Evolutionary conservation across 345 rosid species (phyloP).

Genomic region (Psidium guajava): DNA sequence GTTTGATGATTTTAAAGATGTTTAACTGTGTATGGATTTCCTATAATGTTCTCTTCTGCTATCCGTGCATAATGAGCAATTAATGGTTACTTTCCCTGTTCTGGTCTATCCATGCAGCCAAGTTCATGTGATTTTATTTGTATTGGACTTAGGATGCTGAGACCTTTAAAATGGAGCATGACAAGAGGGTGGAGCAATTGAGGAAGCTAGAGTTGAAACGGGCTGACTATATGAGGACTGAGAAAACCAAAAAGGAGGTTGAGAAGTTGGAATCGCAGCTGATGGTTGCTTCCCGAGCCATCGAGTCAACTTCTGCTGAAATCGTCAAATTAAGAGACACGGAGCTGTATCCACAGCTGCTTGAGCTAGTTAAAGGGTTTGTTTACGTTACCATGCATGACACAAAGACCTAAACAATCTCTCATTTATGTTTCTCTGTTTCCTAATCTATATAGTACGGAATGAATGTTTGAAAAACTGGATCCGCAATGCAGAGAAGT

Average conservation of each 20-base stretch:
- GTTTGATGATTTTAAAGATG: neutral
- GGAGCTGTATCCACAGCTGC: slow-evolving; percentile 79
- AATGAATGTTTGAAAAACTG: neutral
- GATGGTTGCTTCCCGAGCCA: slow-evolving; percentile 74
- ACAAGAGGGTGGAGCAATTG: slow-evolving; percentile 61
- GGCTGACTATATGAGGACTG: slow-evolving; percentile 68
- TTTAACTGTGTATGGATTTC: neutral
- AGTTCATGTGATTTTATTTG: neutral
- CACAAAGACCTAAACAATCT: neutral
- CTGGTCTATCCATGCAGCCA: neutral
- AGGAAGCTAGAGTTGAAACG: slow-evolving; percentile 86
- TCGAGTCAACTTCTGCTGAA: slow-evolving; percentile 68
- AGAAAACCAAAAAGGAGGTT: slow-evolving; percentile 69
- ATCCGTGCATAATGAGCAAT: neutral
- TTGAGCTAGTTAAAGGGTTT: slow-evolving; percentile 83
- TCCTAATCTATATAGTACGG: neutral
- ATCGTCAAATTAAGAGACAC: slow-evolving; percentile 76
- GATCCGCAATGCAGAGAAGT: neutral
- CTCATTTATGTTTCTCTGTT: neutral
- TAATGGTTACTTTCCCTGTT: neutral
- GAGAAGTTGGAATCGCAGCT: slow-evolving; percentile 85
- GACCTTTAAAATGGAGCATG: slow-evolving; percentile 62
- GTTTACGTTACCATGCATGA: slow-evolving; percentile 4
- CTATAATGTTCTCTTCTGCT: neutral
- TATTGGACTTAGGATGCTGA: slow-evolving; percentile 40